Evolutionary conservation across 805 yeast species (phyloP).

Genomic region (Metschnikowia proteae): DNA sequence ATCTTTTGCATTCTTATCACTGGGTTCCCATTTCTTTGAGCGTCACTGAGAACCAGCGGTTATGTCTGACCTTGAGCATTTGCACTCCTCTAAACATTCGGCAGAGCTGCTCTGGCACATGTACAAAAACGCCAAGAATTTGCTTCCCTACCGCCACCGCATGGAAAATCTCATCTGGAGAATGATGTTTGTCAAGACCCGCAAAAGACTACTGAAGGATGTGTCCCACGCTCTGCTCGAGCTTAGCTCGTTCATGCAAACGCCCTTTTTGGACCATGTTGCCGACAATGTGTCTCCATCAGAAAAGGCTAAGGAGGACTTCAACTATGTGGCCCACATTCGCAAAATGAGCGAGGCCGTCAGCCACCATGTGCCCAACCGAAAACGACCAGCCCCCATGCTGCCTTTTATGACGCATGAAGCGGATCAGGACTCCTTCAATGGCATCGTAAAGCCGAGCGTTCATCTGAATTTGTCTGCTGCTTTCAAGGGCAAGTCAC

Average conservation of each 20-base stretch:
- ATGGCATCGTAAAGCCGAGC: constrained; percentile 3
- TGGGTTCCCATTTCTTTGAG: neutral
- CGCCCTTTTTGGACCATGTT: constrained; percentile 8
- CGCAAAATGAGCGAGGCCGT: constrained; percentile 50
- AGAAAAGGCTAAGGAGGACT: constrained; percentile 52
- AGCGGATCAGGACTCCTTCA: constrained; percentile 3
- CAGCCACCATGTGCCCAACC: constrained; percentile 6
- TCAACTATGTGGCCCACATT: constrained; percentile 64
- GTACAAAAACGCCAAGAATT: constrained; percentile 72
- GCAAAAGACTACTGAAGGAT: constrained; percentile 3
- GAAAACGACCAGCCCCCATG: constrained; percentile 19
- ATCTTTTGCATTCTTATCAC: neutral
- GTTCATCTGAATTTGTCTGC: constrained; percentile 19
- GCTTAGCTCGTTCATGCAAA: constrained; percentile 8
- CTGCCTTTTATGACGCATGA: constrained; percentile 16
- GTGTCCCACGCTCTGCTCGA: constrained; percentile 4
- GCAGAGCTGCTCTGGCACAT: constrained; percentile 62
- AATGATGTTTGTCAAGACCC: constrained; percentile 57
- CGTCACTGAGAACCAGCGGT: neutral
- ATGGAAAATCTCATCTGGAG: constrained; percentile 89
- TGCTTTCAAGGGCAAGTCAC: constrained; percentile 14
- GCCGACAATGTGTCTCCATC: constrained; percentile 7
- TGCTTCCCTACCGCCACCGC: constrained; percentile 68
- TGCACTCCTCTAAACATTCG: constrained; percentile 8
- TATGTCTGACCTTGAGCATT: neutral